Evolutionary conservation across 495 filamentous ascomycete species (phyloP), one percentile per base, ranked within the genome.

Genomic region (Lophium mytilinum): DNA sequence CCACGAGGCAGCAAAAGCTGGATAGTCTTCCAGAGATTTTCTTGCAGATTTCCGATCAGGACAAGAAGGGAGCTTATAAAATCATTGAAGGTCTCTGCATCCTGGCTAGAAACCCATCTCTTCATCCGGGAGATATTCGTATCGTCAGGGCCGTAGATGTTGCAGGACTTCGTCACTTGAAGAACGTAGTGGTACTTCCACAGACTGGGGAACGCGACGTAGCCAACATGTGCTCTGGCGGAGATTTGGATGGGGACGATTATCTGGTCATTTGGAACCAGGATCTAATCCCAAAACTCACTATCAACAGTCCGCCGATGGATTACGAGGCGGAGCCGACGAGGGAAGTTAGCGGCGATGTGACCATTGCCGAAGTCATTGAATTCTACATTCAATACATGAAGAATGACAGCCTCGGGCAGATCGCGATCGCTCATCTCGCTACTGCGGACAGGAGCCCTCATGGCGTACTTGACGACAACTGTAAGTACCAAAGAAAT

Each of bases 221-320:
- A 24, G 79, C 90, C 8, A 88, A 85, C 57, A 97, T 97, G 93
- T 93, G 90, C 60, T 95, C 93, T 6, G 93, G 93, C 2, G 94
- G 93, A 5, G 93, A 99, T 68, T 75, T 99, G 3, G 93, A 99
- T 70, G 93, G 93, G 0, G 93, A 99, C 62, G 94, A 97, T 66
- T 99, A 87, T 66, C 79, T 96, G 21, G 85, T 97, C 17, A 87
- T 96, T 37, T 99, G 93, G 93, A 90, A 99, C 62, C 64, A 75
- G 36, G 80, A 85, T 43, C 75, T 99, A 5, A 69, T 91, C 24
- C 90, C 90, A 1, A 42, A 53, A 0, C 6, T 30, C 6, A 73
- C 85, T 47, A 88, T 83, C 80, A 86, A 90, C 55, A 71, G 80
- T 36, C 68, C 76, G 2, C 85, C 92, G 0, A 95, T 96, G 89